Percentiles rank a stretch among this genome's conserved stretches.
These are phyloP conservation scores for Bauhinia variegata DNA, from an alignment of 306 rosid genomes.

Conservation along the genomic window DNA sequence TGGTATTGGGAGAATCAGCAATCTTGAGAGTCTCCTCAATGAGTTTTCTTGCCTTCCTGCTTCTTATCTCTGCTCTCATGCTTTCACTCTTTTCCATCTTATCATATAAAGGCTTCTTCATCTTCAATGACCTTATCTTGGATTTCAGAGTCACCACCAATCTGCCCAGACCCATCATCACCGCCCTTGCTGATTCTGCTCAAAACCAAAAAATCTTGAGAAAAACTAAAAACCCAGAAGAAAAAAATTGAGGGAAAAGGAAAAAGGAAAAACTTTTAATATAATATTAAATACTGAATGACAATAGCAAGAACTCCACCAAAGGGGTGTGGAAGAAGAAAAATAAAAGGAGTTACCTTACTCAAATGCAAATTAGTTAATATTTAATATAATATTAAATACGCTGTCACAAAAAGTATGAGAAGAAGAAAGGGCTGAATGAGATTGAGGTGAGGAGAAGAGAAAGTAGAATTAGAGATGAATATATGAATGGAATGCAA, in stretches of 20 bases:
- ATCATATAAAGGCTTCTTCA: conserved; percentile 74
- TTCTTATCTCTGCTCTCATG: conserved; percentile 90
- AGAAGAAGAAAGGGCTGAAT: too few species aligned
- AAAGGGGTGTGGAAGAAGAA: too few species aligned
- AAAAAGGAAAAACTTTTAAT: too few species aligned
- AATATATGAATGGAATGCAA: conserved; percentile 13
- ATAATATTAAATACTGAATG: too few species aligned
- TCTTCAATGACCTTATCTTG: conserved; percentile 67
- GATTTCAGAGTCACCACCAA: conserved; percentile 66
- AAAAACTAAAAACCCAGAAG: background rate
- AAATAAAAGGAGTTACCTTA: too few species aligned
- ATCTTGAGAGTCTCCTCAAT: conserved; percentile 72
- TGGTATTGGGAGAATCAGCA: conserved; percentile 81
- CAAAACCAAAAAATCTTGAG: background rate
- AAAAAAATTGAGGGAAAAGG: background rate
- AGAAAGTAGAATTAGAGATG: background rate
- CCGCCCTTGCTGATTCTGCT: conserved; percentile 36
- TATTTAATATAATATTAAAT: too few species aligned
- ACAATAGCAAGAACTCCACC: too few species aligned
- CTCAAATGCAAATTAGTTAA: too few species aligned
- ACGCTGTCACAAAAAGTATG: too few species aligned
- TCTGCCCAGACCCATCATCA: conserved; percentile 67
- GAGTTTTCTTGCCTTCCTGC: conserved; percentile 83
- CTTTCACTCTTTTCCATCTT: conserved; percentile 97
- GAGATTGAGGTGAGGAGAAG: too few species aligned